Base-by-base conservation (phyloP, 768 basidiomycete genomes). In the Suillus lakei region DNA sequence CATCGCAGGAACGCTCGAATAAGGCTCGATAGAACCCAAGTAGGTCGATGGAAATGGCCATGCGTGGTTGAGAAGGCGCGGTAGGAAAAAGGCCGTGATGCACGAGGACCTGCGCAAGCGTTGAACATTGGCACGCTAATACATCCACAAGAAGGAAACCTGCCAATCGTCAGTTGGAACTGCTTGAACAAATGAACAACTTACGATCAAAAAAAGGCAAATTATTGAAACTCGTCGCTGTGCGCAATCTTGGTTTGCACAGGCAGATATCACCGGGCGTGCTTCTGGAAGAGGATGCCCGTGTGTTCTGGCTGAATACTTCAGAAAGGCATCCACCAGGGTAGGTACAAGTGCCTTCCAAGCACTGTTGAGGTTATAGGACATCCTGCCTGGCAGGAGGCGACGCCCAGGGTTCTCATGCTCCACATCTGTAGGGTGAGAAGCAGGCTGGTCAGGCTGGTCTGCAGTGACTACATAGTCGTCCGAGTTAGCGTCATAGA, bases 1-100 rank as follows among this genome's bases (percentile, higher is more conserved):
- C 30, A 62, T 82, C 74, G n/a, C 79, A 81, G 0, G 79, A 78
- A 0, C 69, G 68, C 62, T 80, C 74, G 60, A 80, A 81, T 2
- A 80, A 64, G 3, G 76, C 73, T 0, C 62, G 58, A 65, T 78
- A 79, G 58, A 80, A 78, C 4, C 75, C 66, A 1, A 80, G 66
- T 1, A 80, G 69, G 4, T 77, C 69, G 26, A 80, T 69, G 3
- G 70, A 72, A 34, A 73, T 60, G 6, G 67, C 67, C 23, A 68
- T 55, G 16, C 64, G 51, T 18, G 73, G 67, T 38, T 66, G 63
- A 12, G 63, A 44, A 15, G 34, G 80, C 67, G 38, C 76, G 16
- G 23, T 75, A 1, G 78, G 79, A 36, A 56, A n/a, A 8, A 80
- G 67, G 4, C 80, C 74, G 50, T 75, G 58, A 13, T 58, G 34